Evolutionary conservation across 345 rosid genomes (phyloP), one percentile per base, ranked within the genome.

Genomic region (Erodium maritimum): DNA sequence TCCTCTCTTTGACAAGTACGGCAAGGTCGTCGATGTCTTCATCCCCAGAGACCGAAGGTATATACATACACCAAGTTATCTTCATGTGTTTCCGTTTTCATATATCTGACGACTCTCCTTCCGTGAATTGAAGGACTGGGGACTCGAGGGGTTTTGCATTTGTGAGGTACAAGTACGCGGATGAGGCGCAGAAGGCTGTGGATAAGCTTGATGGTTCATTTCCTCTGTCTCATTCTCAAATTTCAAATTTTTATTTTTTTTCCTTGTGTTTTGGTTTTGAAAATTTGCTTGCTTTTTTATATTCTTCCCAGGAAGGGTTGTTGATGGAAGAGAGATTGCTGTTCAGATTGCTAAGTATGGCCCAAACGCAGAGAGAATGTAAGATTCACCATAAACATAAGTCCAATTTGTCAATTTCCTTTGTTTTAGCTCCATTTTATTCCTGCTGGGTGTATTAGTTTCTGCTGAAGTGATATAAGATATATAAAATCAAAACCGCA

Each of bases 101-200:
- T 17, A 24, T 82, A 42, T 42, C 0, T 42, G 48, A 42, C 48
- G 48, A 42, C 14, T 42, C 16, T 12, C 17, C 12, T 42, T 14
- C 12, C 16, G 48, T 42, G 1, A 0, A 11, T 42, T 42, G 88
- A 3, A 42, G 48, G 48, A 42, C 48, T 14, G 48, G 48, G 14
- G 48, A 42, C 12, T 42, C 48, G 9, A 77, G 88, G 25, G 93
- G 93, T 11, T 85, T 85, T 70, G 93, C 93, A 0, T 85, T 85
- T 74, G 93, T 82, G 59, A 77, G 93, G 4, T 85, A 79, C 54
- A 85, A 85, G 74, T 82, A 80, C 62, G 84, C 80, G 14, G 86
- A 85, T 10, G 93, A 82, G 75, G 93, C 88, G 5, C 84, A 72
- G 56, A 85, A 85, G 79, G 88, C 88, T 8, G 88, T 82, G 14